These are phyloP conservation scores for Coniochaeta prunicola DNA, from an alignment of 2,329 filamentous ascomycete species.

Conservation along the genomic window DNA sequence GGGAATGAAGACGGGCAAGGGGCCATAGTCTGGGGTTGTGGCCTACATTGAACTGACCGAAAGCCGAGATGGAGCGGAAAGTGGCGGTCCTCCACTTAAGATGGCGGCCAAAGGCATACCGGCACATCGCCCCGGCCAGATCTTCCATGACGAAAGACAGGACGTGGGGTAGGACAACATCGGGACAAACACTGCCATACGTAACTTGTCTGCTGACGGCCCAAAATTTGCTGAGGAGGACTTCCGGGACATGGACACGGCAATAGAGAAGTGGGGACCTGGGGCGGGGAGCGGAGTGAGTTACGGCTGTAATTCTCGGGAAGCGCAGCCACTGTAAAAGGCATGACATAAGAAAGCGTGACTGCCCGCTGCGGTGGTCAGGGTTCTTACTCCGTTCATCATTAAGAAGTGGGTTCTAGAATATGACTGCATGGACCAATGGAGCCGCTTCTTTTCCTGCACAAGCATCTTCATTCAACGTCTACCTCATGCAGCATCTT, in stretches of 20 bases:
- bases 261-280: not conserved
- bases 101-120: not conserved
- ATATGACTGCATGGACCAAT: not conserved
- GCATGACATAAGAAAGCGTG: no score
- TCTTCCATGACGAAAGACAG: not conserved
- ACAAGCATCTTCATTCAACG: not conserved
- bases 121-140: not conserved
- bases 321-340: no score
- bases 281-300: not conserved
- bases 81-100: not conserved
- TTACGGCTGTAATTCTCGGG: not conserved
- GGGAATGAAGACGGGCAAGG: not conserved
- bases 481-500: not conserved
- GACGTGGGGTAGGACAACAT: not conserved
- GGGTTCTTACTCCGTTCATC: no score
- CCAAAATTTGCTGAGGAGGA: not conserved
- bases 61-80: not conserved
- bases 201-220: not conserved
- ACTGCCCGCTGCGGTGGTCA: no score
- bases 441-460: not conserved
- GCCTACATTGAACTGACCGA: not conserved
- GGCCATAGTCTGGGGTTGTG: not conserved
- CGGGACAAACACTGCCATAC: not conserved
- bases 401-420: not conserved
- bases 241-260: not conserved